These are phyloP conservation scores for Pseudogymnoascus sp. DNA, from an alignment of 2,329 filamentous ascomycete species.

Conservation along the genomic window DNA sequence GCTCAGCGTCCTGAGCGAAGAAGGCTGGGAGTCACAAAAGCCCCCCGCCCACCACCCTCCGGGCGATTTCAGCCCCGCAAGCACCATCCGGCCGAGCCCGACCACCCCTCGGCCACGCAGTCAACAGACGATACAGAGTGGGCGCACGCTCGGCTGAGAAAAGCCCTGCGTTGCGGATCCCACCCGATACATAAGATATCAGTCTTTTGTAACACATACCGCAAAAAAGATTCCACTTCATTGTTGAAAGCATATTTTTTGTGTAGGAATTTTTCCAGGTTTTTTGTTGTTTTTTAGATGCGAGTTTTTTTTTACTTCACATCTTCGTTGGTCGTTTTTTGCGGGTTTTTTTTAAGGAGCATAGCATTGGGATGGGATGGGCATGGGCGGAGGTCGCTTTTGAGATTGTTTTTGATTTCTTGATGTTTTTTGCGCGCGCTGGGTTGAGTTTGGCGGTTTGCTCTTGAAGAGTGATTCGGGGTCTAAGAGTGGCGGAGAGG, in stretches of 20 bases:
- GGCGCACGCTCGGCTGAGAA: constrained; percentile 27
- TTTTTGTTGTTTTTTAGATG: constrained; percentile 1
- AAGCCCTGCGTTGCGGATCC: not conserved
- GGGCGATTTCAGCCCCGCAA: constrained; percentile 24
- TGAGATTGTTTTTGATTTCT: not conserved
- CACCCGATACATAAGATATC: not conserved
- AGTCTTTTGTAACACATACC: not conserved
- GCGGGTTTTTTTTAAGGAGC: not conserved
- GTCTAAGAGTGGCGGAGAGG: not conserved
- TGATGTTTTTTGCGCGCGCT: not conserved
- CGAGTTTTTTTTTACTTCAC: constrained; percentile 2
- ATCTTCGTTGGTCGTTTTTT: not conserved
- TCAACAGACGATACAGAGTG: constrained; percentile 29
- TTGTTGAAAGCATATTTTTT: not conserved
- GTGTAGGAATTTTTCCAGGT: not conserved
- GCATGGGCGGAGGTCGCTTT: not conserved
- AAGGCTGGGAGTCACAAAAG: constrained; percentile 47
- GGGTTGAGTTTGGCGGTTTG: too few relatives aligned
- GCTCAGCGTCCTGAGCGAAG: constrained; percentile 77
- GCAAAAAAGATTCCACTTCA: constrained; percentile 6
- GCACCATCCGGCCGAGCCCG: constrained; percentile 23
- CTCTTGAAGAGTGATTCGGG: not conserved
- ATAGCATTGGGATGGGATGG: not conserved
- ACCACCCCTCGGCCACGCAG: constrained; percentile 25
- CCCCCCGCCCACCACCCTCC: constrained; percentile 19